Evolutionary conservation across 768 basidiomycete species (phyloP), one percentile per base, ranked within the genome.

Genomic region (Mycena polygramma): DNA sequence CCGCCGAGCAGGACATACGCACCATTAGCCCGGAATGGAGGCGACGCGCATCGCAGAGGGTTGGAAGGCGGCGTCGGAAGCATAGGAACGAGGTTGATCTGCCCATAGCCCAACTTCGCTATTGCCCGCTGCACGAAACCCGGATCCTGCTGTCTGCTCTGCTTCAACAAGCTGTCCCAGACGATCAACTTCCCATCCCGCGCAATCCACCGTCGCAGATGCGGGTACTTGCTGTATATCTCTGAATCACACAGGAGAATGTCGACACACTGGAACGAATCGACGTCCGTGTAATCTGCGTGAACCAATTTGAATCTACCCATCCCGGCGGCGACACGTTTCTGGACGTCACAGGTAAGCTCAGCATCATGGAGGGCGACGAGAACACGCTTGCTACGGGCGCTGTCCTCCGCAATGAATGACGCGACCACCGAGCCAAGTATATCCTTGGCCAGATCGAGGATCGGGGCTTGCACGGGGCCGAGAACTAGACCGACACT

Each of bases 141-240:
- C 20, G 64, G 55, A 66, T 66, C 55, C 13, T 48, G 13, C 13
- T 7, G 13, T 4, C 22, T 57, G 4, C 13, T 24, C 36, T 14
- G 26, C 17, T 41, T 45, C n/a, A 35, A 57, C 4, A 57, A 45
- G 13, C 22, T 30, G 26, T 66, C 64, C 54, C 54, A 66, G 19
- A 66, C 6, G 5, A 55, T 4, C 15, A 49, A 9, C 37, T 66
- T 41, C 3, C 64, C 64, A 5, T 26, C 11, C 19, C 64, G 54
- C 20, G 55, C 20, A 39, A 66, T 48, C 64, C 64, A 66, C 6
- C 64, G 64, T 24, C 35, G 55, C 54, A 66, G 36, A 35, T 66
- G 43, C 4, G 43, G 43, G 39, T 66, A 10, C 41, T 57, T 24
- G 7, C 19, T 6, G n/a, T 57, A 48, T 20, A 54, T 57, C 6